Conservation (phyloP, 805 yeast genomes). For the Teunomyces aglyptinius region DNA sequence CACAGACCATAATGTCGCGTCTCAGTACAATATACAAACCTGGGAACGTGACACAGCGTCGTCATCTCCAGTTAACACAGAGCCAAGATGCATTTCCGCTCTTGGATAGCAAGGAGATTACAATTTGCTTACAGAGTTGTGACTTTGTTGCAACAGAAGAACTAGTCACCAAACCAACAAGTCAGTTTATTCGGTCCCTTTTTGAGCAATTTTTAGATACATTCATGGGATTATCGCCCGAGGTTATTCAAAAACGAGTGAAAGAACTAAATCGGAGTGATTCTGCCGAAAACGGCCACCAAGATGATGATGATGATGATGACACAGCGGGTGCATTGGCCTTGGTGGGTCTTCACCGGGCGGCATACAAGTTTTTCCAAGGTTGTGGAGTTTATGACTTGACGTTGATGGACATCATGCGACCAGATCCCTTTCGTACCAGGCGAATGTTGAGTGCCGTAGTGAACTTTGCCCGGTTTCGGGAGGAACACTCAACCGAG, state of each 20-base stretch:
- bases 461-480: slow-evolving; percentile 79
- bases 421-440: slow-evolving; percentile 71
- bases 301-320: slow-evolving; percentile 21
- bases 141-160: slow-evolving; percentile 63
- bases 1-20: slow-evolving; percentile 24
- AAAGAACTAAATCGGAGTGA: slow-evolving; percentile 12
- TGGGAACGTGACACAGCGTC: slow-evolving; percentile 18
- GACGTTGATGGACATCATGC: slow-evolving; percentile 65
- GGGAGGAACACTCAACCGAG: slow-evolving; percentile 72
- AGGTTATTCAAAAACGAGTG: slow-evolving; percentile 20
- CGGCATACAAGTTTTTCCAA: slow-evolving; percentile 59
- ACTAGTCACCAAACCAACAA: slow-evolving; percentile 54
- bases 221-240: slow-evolving; percentile 51
- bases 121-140: slow-evolving; percentile 58
- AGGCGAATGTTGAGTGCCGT: slow-evolving; percentile 74
- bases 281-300: slow-evolving; percentile 5
- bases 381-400: slow-evolving; percentile 80
- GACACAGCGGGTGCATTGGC: slow-evolving; percentile 40
- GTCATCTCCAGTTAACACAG: slow-evolving; percentile 21
- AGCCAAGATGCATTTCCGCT: slow-evolving; percentile 57
- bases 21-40: slow-evolving; percentile 29
- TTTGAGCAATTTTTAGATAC: slow-evolving; percentile 62
- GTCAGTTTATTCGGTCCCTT: slow-evolving; percentile 51
- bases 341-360: slow-evolving; percentile 56
- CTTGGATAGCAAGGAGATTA: slow-evolving; percentile 58